Evolutionary conservation across 2,329 filamentous ascomycete species (phyloP).

Genomic region (Hymenoscyphus fraxineus): DNA sequence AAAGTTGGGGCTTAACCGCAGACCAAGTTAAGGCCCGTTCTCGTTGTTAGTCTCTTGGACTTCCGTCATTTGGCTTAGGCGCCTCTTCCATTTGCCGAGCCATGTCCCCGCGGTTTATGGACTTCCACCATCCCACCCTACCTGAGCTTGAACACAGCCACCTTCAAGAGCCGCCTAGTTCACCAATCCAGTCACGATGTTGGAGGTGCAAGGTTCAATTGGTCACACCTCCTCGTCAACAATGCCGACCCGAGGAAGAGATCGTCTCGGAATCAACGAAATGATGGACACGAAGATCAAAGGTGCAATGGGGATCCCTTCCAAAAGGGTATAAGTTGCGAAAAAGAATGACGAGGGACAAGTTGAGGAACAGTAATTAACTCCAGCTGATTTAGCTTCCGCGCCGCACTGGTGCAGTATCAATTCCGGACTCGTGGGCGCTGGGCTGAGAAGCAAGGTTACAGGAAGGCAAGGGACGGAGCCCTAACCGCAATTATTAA

Average conservation of each 20-base stretch:
- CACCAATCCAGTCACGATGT: constrained; percentile 1
- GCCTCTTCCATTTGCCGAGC: neutral
- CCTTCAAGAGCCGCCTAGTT: neutral
- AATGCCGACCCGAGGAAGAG: neutral
- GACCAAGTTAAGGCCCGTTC: neutral
- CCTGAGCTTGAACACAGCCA: neutral
- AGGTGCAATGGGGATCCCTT: neutral
- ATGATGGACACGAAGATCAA: neutral
- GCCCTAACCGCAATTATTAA: constrained; percentile 7
- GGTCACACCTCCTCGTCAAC: neutral
- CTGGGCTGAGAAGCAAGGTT: neutral
- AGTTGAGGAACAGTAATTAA: neutral
- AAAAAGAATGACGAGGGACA: neutral
- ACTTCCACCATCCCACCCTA: neutral
- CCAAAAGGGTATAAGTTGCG: neutral
- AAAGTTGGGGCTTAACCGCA: neutral
- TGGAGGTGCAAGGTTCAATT: neutral
- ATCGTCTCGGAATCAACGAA: neutral
- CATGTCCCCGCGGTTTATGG: neutral
- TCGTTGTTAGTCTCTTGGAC: constrained; percentile 2
- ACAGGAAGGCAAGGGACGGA: neutral
- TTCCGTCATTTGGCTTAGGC: neutral
- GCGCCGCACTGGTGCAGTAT: neutral
- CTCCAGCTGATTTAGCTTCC: neutral
- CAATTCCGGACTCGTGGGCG: neutral